Evolutionary conservation across 2,329 filamentous ascomycete species (phyloP), one percentile per base, ranked within the genome.

Genomic region (Ceratocystis papillata): DNA sequence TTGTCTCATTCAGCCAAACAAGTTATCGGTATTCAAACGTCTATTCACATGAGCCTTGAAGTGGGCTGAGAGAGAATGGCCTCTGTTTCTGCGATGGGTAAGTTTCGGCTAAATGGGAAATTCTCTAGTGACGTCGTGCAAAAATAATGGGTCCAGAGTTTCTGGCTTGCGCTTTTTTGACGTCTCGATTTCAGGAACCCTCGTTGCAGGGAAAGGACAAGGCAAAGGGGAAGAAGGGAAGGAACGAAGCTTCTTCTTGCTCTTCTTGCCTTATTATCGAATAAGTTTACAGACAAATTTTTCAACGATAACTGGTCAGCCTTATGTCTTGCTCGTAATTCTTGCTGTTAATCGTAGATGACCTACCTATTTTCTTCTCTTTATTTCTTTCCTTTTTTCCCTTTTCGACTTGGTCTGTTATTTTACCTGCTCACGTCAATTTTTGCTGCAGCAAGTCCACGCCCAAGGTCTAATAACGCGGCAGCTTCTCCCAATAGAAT

Each of bases 51-150:
- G 37, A 41, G 37, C 37, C 10, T 12, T 41, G 37, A 4, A 48
- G 48, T 25, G 48, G 48, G 48, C 22, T 15, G 48, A 25, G 48
- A 28, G 37, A 41, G 37, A 12, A 41, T 15, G 37, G 37, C 8
- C 48, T 10, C 15, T 8, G 8, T 25, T 41, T 57, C 30, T 62
- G 37, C 44, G 25, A 41, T 33, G 61, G 60, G 15, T 46, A 20
- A 63, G 30, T 1, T 57, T 57, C 61, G 65, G 65, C 60, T 67
- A 48, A 59, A 63, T n/a, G 5, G 3, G 15, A 20, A 45, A 25
- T 61, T 45, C 55, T 63, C 46, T 30, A 33, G 61, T 63, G 61
- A 63, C 61, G 44, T 63, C 61, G 61, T 63, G 55, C 55, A n/a
- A 59, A 59, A 59, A 59, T 7, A 59, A n/a, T 59, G 55, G 55